Conservation (phyloP, 139 green algal genomes). For the Tetratostichococcus sp. region DNA sequence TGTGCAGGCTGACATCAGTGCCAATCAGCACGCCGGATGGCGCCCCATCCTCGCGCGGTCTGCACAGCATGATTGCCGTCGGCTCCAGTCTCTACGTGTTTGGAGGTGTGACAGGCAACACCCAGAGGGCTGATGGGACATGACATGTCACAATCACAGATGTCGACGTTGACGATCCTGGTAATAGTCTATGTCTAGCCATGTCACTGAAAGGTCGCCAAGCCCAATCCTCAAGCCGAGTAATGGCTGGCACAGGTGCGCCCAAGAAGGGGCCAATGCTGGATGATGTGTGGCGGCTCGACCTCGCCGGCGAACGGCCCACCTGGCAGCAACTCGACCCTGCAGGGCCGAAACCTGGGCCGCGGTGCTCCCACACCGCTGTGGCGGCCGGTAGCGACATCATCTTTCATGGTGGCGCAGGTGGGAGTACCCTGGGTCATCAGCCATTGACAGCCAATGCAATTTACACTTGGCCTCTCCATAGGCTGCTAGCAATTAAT, state of each 20-base stretch:
- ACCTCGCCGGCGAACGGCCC: conserved; percentile 9
- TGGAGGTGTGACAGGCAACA: conserved; percentile 7
- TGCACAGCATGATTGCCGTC: conserved; percentile 35
- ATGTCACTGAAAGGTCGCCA: too few species aligned
- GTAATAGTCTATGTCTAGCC: too few species aligned
- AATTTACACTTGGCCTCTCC: too few species aligned
- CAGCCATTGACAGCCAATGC: too few species aligned
- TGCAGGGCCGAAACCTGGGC: conserved; percentile 13
- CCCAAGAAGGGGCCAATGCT: conserved; percentile 39
- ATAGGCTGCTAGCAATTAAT: too few species aligned
- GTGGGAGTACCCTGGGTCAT: too few species aligned
- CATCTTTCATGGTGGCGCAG: conserved; percentile 21
- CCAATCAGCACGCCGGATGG: background rate
- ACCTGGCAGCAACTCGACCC: conserved; percentile 26
- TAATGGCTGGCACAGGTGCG: background rate
- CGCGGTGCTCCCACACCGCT: conserved; percentile 29
- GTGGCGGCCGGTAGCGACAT: conserved; percentile 16
- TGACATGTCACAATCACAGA: too few species aligned
- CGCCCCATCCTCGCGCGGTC: conserved; percentile 9
- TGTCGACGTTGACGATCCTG: too few species aligned
- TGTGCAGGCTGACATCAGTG: background rate
- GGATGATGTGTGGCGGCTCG: conserved; percentile 31
- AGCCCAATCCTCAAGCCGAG: background rate
- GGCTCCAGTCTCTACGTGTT: conserved; percentile 23
- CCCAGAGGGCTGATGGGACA: too few species aligned